Conservation (phyloP, 345 rosid genomes). For the Lenwebbia sp. region DNA sequence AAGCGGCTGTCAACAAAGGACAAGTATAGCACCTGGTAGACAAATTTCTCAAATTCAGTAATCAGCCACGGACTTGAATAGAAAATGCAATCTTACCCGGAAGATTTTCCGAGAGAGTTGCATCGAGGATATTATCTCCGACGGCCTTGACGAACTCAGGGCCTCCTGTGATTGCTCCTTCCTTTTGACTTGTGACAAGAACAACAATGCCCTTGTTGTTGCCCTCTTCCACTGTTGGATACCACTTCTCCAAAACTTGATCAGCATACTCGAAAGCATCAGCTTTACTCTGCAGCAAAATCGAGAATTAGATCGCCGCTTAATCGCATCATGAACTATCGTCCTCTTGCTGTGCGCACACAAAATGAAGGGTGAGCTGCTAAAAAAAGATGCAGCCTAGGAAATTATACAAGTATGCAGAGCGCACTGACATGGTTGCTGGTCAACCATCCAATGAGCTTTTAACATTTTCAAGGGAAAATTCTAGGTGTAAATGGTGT, state of each 20-base stretch:
- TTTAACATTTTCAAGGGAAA: background rate
- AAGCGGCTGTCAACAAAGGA: background rate
- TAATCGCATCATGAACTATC: background rate
- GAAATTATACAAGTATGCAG: background rate
- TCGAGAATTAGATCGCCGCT: background rate
- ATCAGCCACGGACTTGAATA: background rate
- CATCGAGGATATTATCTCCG: constrained; percentile 78
- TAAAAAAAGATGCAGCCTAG: background rate
- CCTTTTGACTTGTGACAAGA: constrained; percentile 86
- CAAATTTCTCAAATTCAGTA: background rate
- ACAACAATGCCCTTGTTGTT: constrained; percentile 87
- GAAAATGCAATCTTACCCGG: constrained; percentile 43
- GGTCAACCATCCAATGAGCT: background rate
- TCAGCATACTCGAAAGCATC: constrained; percentile 99
- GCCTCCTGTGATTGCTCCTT: constrained; percentile 97
- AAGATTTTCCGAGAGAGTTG: constrained; percentile 86
- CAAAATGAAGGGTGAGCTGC: background rate
- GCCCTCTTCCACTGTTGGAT: constrained; percentile 83
- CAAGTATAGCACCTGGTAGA: background rate
- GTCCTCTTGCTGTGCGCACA: background rate
- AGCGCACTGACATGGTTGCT: background rate
- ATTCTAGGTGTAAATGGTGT: background rate
- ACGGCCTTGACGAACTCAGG: constrained; percentile 84
- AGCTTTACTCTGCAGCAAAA: constrained; percentile 74
- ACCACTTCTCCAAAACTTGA: constrained; percentile 90